Conservation (phyloP, 2,329 filamentous ascomycete species). For the Calonectria fujianensis region DNA sequence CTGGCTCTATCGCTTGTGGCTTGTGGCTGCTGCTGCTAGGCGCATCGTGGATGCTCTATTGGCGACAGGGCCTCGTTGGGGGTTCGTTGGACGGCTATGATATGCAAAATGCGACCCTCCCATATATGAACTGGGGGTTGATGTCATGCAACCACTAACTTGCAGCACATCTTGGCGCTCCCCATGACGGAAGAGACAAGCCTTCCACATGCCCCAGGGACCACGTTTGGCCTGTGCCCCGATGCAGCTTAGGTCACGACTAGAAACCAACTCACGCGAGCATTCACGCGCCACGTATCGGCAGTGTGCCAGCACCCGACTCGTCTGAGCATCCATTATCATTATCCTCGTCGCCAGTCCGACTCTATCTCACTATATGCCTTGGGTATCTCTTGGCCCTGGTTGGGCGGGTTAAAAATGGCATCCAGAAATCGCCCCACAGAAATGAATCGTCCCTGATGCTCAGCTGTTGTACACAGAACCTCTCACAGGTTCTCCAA, state of each 20-base stretch:
- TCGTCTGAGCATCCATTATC: constrained; percentile 19
- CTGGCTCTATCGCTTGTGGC: background rate
- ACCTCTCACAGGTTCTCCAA: constrained; percentile 32
- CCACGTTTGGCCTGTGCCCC: constrained; percentile 27
- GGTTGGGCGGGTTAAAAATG: constrained; percentile 22
- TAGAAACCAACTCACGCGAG: constrained; percentile 47
- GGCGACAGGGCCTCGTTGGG: background rate
- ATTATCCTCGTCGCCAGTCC: constrained; percentile 22
- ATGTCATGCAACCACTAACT: constrained; percentile 21
- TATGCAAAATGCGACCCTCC: constrained; percentile 26
- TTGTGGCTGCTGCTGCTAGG: background rate
- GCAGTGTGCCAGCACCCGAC: constrained; percentile 1
- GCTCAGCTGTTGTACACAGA: background rate
- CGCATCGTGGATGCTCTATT: constrained; percentile 6
- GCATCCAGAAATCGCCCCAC: constrained; percentile 19
- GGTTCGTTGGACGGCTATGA: constrained; percentile 4
- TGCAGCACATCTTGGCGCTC: constrained; percentile 18
- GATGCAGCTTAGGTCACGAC: constrained; percentile 21
- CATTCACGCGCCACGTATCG: constrained; percentile 28
- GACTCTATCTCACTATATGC: constrained; percentile 27
- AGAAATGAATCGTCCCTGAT: constrained; percentile 4
- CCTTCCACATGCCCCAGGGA: constrained; percentile 28
- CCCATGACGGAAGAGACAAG: constrained; percentile 23
- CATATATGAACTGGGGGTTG: background rate
- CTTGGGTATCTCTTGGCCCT: constrained; percentile 22